Percentiles rank a stretch among this genome's conserved stretches.
phyloP scores from a whole-genome alignment of 352 stramenopile genomes.

The Elongisporangium prolatum region DNA sequence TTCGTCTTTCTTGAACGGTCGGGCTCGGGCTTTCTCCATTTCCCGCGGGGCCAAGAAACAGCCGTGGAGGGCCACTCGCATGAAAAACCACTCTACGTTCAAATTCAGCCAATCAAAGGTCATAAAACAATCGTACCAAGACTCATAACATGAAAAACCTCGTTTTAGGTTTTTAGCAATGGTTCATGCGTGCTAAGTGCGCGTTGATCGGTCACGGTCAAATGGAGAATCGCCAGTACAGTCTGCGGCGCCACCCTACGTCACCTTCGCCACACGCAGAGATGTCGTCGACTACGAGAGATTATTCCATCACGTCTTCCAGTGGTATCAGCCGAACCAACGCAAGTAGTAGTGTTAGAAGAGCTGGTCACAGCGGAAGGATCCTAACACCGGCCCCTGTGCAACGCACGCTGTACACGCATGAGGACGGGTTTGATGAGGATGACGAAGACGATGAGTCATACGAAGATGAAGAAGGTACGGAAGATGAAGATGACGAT shows the following conservation, averaged over 20 bases:
- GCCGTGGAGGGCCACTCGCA: neutral
- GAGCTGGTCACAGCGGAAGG: conserved; percentile 6
- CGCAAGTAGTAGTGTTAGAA: conserved; percentile 1
- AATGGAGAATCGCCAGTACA: neutral
- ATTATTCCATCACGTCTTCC: neutral
- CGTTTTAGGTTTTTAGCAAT: neutral
- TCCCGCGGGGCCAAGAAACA: conserved; percentile 2
- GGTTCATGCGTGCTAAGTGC: neutral
- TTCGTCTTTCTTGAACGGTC: conserved; percentile 13
- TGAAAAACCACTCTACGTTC: neutral
- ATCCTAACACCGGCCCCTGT: conserved; percentile 48
- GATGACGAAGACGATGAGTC: conserved; percentile 34
- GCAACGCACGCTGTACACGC: conserved; percentile 48
- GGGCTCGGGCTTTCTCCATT: conserved; percentile 22
- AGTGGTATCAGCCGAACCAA: conserved; percentile 2
- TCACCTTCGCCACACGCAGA: conserved; percentile 15
- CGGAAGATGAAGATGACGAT: conserved; percentile 30
- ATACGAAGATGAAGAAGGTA: conserved; percentile 28
- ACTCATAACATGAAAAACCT: neutral
- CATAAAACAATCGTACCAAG: neutral
- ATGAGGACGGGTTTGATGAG: conserved; percentile 16
- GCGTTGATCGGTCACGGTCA: neutral
- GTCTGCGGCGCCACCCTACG: neutral
- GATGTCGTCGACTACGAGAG: conserved; percentile 6
- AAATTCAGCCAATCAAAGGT: conserved; percentile 1